These are phyloP conservation scores for Saturnispora saitoi DNA, from an alignment of 805 yeast genomes.

Conservation along the genomic window DNA sequence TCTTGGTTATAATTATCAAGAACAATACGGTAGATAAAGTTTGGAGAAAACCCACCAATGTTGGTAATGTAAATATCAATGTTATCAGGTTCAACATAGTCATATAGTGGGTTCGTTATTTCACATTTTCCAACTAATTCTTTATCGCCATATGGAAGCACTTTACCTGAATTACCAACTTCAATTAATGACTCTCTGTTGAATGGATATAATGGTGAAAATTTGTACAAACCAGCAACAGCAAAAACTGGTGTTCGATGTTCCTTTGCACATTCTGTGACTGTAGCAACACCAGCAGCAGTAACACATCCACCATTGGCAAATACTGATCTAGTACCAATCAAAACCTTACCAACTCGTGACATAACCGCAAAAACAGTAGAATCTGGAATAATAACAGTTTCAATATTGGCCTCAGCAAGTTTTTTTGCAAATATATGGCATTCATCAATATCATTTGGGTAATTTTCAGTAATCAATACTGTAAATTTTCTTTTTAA, in stretches of 20 bases:
- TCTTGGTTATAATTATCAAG: conserved; percentile 86
- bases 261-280: conserved; percentile 92
- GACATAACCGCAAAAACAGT: conserved; percentile 95
- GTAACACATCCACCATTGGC: conserved; percentile 95
- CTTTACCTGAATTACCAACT: conserved; percentile 90
- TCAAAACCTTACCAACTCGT: conserved; percentile 89
- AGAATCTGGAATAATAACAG: conserved; percentile 87
- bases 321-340: conserved; percentile 87
- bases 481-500: conserved; percentile 88
- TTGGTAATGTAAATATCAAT: conserved; percentile 92
- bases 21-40: conserved; percentile 89
- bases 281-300: conserved; percentile 83
- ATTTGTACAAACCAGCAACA: conserved; percentile 87
- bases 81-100: conserved; percentile 88
- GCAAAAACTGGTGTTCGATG: conserved; percentile 95
- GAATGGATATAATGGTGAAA: conserved; percentile 88
- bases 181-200: conserved; percentile 77
- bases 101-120: conserved; percentile 81
- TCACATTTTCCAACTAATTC: conserved; percentile 63
- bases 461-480: conserved; percentile 83
- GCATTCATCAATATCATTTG: conserved; percentile 73
- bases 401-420: conserved; percentile 79
- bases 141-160: conserved; percentile 65
- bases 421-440: conserved; percentile 72
- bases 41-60: conserved; percentile 93